These are phyloP conservation scores for Boletus rubescentipes DNA, from an alignment of 768 basidiomycete genomes.

Conservation along the genomic window DNA sequence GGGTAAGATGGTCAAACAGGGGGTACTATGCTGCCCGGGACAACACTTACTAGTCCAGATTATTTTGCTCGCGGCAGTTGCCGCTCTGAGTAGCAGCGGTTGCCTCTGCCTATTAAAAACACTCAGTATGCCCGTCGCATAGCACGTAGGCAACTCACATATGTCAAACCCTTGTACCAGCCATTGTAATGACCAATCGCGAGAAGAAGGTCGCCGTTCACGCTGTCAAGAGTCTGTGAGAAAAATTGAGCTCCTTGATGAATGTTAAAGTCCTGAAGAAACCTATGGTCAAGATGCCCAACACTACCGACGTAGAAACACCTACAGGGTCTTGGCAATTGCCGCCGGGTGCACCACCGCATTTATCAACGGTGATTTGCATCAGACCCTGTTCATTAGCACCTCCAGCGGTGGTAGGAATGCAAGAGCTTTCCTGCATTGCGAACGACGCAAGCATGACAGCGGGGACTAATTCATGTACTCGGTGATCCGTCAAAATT, in stretches of 20 bases:
- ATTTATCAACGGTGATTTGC: slow-evolving; percentile 83
- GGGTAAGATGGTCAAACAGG: background rate
- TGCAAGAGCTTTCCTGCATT: slow-evolving; percentile 85
- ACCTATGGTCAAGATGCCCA: background rate
- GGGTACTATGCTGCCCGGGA: background rate
- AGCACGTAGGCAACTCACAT: slow-evolving; percentile 37
- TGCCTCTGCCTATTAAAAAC: slow-evolving; percentile 43
- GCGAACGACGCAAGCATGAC: slow-evolving; percentile 85
- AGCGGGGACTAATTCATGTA: slow-evolving; percentile 49
- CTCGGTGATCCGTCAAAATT: background rate
- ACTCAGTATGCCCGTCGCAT: background rate
- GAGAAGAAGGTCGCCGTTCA: slow-evolving; percentile 49
- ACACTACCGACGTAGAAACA: background rate
- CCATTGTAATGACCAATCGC: slow-evolving; percentile 78
- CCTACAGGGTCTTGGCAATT: slow-evolving; percentile 43
- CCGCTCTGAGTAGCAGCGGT: slow-evolving; percentile 51
- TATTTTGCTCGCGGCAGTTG: slow-evolving; percentile 78
- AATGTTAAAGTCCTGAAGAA: slow-evolving; percentile 66
- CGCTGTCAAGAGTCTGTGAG: slow-evolving; percentile 41
- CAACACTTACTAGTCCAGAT: slow-evolving; percentile 75
- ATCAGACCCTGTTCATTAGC: slow-evolving; percentile 85
- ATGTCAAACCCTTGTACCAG: slow-evolving; percentile 60
- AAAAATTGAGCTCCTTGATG: slow-evolving; percentile 63
- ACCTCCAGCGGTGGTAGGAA: slow-evolving; percentile 62
- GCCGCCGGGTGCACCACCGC: slow-evolving; percentile 49